Evolutionary conservation across 768 basidiomycete species (phyloP), one percentile per base, ranked within the genome.

Genomic region (Lenzites betulinus): DNA sequence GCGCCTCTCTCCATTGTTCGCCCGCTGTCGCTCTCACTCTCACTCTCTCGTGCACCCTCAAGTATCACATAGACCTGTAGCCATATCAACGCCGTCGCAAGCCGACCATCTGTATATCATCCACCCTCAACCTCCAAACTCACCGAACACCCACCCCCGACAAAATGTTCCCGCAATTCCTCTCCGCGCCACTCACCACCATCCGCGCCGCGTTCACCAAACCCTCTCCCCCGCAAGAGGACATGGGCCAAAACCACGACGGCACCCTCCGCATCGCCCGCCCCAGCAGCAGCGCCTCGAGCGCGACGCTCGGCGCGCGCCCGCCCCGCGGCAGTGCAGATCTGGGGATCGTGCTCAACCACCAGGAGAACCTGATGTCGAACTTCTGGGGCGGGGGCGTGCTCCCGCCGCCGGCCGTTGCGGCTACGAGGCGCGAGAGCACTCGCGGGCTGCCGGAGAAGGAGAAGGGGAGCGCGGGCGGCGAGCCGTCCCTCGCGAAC

Each of bases 351-450:
- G 30, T 39, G 13, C 56, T 58, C 26, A 28, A 36, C 11, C 28
- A 58, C 20, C 56, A 58, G 28, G 33, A n/a, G 15, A 47, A 58
- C 56, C 56, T 50, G 39, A 58, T 58, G 26, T 38, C 38, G 15
- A 43, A 50, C 48, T 58, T 58, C 41, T 58, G 56, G 56, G 56
- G 48, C 23, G 56, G 48, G 25, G 33, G 46, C 48, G 25, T 47
- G 36, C 55, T 26, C 18, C 36, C 20, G 7, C 44, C 22, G 36
- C 55, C 20, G 38, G 38, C 44, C 44, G 15, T 26, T 15, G 26
- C 15, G 8, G 44, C 22, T 25, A 33, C 22, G 16, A 44, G 35
- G 16, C 2, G 42, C 30, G 33, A 51, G 51, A 39, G 22, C 13
- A 12, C 23, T 2, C 33, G 23, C 13, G 35, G 15, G 35, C 38